These are phyloP conservation scores for Viridothelium virens DNA, from an alignment of 495 filamentous ascomycete genomes.

Conservation along the genomic window DNA sequence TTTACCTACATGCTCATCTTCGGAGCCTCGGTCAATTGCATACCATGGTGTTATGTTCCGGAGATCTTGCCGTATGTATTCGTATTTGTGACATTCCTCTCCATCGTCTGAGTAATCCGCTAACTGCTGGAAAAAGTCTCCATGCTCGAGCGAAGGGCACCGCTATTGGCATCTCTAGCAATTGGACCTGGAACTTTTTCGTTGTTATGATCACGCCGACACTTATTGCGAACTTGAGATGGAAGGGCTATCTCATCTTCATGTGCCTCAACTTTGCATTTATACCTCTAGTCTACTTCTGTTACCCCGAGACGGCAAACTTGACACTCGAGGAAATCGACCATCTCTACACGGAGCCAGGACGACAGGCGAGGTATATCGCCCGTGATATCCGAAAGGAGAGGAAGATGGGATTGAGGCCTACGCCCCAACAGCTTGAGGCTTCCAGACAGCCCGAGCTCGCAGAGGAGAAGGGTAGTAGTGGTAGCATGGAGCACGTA, in stretches of 20 bases:
- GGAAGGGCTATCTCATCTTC: constrained; percentile 29
- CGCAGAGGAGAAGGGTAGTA: background rate
- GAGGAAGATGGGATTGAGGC: constrained; percentile 8
- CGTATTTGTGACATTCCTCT: background rate
- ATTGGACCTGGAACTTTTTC: constrained; percentile 40
- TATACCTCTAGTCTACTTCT: constrained; percentile 41
- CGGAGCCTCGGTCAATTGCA: constrained; percentile 43
- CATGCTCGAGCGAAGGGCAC: constrained; percentile 40
- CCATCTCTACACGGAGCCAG: constrained; percentile 11
- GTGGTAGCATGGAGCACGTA: background rate
- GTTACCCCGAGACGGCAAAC: constrained; percentile 21
- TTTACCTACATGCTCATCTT: constrained; percentile 47
- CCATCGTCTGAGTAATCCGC: background rate
- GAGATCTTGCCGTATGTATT: constrained; percentile 12
- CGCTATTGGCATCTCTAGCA: constrained; percentile 38
- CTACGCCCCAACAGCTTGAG: background rate
- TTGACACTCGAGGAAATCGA: constrained; percentile 25
- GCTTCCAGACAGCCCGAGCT: background rate
- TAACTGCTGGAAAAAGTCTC: constrained; percentile 13
- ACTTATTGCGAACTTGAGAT: constrained; percentile 24
- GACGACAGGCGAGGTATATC: constrained; percentile 4
- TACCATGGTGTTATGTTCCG: constrained; percentile 37
- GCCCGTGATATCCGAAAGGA: constrained; percentile 3
- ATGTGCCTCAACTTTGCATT: constrained; percentile 32
- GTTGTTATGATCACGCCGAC: constrained; percentile 34